Base-by-base conservation (phyloP, 2,329 filamentous ascomycete genomes). In the Colletotrichum liaoningense region DNA sequence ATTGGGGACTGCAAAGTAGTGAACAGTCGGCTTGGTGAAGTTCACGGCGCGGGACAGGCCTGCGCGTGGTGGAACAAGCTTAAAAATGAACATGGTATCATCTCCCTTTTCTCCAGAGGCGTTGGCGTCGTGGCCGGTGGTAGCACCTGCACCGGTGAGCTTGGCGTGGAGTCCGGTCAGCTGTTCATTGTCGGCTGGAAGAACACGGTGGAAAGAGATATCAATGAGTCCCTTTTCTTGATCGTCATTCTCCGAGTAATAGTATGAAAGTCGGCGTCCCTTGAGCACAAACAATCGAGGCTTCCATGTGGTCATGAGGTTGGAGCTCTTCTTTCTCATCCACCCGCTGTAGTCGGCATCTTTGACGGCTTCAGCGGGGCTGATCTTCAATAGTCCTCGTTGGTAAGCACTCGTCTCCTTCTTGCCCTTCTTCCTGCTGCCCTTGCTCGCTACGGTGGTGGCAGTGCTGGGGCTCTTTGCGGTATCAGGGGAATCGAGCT, bases 271-370 rank as follows among this genome's bases (percentile, higher is more conserved):
- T 5, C 97, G 92, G 65, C 96, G 92, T 35, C 97, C 97, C 79
- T 95, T 95, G 71, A 99, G 90, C 8, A 99, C 93, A 80, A 99
- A 99, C n/a, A 98, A 88, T 14, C 97, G 92, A 14, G 95, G 94
- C 80, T 98, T 99, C 97, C 97, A 99, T 1, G 95, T 98, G 2
- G 95, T 95, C 93, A 99, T 98, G 42, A 98, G 87, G 79, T 96
- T 97, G 1, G 95, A 96, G 73, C 95, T 98, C 83, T 97, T 95
- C 88, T 99, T 99, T 87, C 97, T 98, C 97, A 99, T 99, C 97
- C 97, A 99, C 1, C 97, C 97, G 79, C 93, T 96, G 81, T 98
- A 98, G 80, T 99, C 96, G 68, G 95, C 96, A 74, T 91, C 92
- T 74, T 91, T 86, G 83, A 98, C 97, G 74, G 96, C 95, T 80